Evolutionary conservation across 495 filamentous ascomycete species (phyloP), one percentile per base, ranked within the genome.

Genomic region (Penicillium salamii): DNA sequence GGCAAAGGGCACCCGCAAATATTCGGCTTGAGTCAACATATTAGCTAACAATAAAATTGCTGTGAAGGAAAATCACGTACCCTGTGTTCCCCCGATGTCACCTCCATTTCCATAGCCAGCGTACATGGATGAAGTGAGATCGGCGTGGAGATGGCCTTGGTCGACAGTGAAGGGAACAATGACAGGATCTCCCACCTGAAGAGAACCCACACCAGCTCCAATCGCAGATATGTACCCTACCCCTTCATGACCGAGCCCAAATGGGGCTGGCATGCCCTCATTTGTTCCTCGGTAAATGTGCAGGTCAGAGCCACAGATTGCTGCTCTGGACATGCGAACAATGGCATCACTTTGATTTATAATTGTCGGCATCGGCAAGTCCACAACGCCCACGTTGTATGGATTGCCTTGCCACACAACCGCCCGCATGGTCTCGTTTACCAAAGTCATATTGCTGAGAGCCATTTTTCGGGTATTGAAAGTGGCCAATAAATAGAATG

Each of bases 331-430:
- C 23, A 52, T 39, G 14, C 36, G 36, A 20, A 52, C 26, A 33
- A 52, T 38, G 11, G 42, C 35, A 46, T 52, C 49, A 32, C 14
- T 46, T 21, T 45, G 21, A 15, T 38, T 23, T 12, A 40, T 46
- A 23, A 52, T 52, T 11, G 48, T 43, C 1, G 63, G 63, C 29
- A 54, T 57, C 7, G 61, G 58, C 41, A 56, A 40, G 13, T 62
- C 53, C 40, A 59, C 55, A 19, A 66, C 35, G 6, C 26, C 53
- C 14, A 66, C 58, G 13, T 57, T 42, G 42, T 51, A 49, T 7
- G 63, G 50, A 17, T 23, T 47, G 12, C 45, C 61, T 45, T 58
- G 55, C 53, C 61, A 66, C 7, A 66, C 41, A 23, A 66, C 61
- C 6, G 49, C 49, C 21, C 39, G 42, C 49, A 52, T 52, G n/a